Evolutionary conservation across 2,329 filamentous ascomycete genomes (phyloP), one percentile per base, ranked within the genome.

Genomic region (Hypoxylon sp.): DNA sequence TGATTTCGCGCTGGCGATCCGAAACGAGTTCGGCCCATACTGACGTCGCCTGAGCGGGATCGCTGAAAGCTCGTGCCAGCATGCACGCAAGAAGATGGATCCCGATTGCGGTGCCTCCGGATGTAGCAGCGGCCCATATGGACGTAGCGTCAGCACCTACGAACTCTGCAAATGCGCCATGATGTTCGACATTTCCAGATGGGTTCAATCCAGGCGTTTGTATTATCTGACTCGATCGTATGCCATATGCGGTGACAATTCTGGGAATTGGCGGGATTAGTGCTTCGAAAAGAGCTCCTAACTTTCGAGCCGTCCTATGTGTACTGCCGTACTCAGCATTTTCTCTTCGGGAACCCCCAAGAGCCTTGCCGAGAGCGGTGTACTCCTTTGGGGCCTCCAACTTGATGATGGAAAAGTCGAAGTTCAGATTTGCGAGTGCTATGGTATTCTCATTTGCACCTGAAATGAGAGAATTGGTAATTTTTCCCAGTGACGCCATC

Each of bases 321-420:
- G 65, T 47, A 1, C 44, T 53, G 1, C 83, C 83, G 5, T 72
- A 52, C 67, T 85, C 83, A 0, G 83, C 83, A 2, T 79, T 72
- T 0, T 75, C 17, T 22, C 75, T 73, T 4, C 82, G 69, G 3
- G 68, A 0, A 19, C 17, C 19, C 0, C 81, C 79, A 0, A 85
- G 63, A 0, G 63, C 39, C 0, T 59, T 44, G 0, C 80, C 81
- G 0, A 84, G 29, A 0, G 47, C 71, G 17, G 73, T 67, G 42
- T 76, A 83, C 62, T 84, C 82, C 10, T 54, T 55, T 0, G 82
- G 82, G 0, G 82, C 80, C 59, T 83, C 79, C 1, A 77, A 57
- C 63, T 82, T 83, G 42, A 81, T 60, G 0, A 84, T 64, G 0
- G 80, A 75, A 63, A 84, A 84, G 58, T 84, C 81, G 62, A 83